phyloP scores from a whole-genome alignment of 163 green algal species.

The Scenedesmus sp. region DNA sequence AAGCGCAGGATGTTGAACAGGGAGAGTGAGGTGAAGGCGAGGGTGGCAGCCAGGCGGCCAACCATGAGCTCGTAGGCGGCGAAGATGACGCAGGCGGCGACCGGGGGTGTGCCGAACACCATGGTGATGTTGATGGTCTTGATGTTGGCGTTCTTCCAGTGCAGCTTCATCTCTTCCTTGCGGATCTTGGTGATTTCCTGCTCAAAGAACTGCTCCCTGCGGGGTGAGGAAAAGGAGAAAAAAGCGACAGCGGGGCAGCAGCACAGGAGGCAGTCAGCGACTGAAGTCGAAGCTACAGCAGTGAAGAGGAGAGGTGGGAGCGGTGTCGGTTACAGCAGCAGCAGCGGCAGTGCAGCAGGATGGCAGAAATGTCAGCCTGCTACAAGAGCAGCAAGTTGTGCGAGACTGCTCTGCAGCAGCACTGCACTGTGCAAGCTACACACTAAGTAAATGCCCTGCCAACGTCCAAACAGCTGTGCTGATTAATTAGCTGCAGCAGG shows the following conservation, averaged over 20 bases:
- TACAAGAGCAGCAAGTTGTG: too few relatives aligned
- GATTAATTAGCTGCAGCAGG: too few relatives aligned
- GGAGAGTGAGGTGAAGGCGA: slow-evolving; percentile 84
- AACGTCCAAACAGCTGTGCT: too few relatives aligned
- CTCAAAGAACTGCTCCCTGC: slow-evolving; percentile 68
- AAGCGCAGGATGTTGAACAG: slow-evolving; percentile 89
- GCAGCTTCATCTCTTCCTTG: slow-evolving; percentile 59
- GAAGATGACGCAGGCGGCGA: slow-evolving; percentile 72
- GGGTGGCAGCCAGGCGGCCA: slow-evolving; percentile 61
- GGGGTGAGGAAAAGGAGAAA: not conserved
- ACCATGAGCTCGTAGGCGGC: slow-evolving; percentile 68
- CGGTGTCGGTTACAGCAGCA: too few relatives aligned
- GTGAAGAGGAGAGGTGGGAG: too few relatives aligned
- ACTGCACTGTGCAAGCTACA: too few relatives aligned
- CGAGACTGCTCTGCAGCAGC: too few relatives aligned
- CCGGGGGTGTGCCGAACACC: slow-evolving; percentile 66
- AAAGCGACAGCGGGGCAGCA: not conserved
- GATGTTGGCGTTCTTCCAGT: slow-evolving; percentile 61
- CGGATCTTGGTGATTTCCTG: slow-evolving; percentile 57
- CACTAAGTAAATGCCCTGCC: too few relatives aligned
- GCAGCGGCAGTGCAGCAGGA: too few relatives aligned
- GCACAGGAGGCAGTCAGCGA: not conserved
- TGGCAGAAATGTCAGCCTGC: too few relatives aligned
- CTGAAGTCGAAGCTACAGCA: too few relatives aligned
- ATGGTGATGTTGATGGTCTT: slow-evolving; percentile 72